Percentiles rank a stretch among this genome's conserved stretches.
phyloP scores from a whole-genome alignment of 352 stramenopile genomes.

The Phytophthora multivora region DNA sequence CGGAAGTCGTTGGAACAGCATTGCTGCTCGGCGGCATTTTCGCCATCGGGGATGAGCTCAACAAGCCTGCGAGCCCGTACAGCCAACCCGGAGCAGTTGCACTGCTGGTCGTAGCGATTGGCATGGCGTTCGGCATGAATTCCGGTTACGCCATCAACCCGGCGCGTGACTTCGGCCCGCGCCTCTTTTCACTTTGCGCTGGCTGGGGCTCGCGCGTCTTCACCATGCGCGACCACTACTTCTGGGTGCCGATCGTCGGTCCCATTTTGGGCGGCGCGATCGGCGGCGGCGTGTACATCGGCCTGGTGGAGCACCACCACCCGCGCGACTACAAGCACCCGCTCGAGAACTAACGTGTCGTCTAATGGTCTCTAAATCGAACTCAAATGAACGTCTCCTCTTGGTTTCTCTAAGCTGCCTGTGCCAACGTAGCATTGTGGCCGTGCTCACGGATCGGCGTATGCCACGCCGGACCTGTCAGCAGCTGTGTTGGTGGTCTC shows the following conservation, averaged over 20 bases:
- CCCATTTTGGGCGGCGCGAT: constrained; percentile 37
- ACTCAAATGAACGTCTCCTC: constrained; percentile 15
- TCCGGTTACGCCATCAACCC: constrained; percentile 66
- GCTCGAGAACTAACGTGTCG: constrained; percentile 15
- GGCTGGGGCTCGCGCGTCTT: constrained; percentile 50
- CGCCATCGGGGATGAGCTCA: constrained; percentile 46
- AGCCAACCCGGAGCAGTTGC: constrained; percentile 39
- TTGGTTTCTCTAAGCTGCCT: constrained; percentile 6
- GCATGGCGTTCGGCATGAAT: constrained; percentile 71
- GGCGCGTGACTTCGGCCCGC: constrained; percentile 45
- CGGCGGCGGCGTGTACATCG: constrained; percentile 37
- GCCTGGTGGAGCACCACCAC: constrained; percentile 43
- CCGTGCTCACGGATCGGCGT: constrained; percentile 20
- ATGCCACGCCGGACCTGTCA: constrained; percentile 25
- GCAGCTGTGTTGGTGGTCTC: constrained; percentile 12
- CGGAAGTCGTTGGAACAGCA: constrained; percentile 52
- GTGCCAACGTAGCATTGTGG: constrained; percentile 11
- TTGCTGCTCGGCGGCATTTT: constrained; percentile 55
- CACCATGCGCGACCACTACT: constrained; percentile 41
- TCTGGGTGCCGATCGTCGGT: constrained; percentile 30
- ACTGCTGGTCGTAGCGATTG: constrained; percentile 51
- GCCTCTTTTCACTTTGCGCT: constrained; percentile 38
- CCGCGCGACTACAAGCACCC: constrained; percentile 41
- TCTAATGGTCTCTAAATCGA: too few relatives aligned
- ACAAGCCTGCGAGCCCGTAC: constrained; percentile 45